A percentile compares a stretch with the other conserved stretches of the same genome.
phyloP scores from a whole-genome alignment of 306 rosid species.

The Benincasa hispida region DNA sequence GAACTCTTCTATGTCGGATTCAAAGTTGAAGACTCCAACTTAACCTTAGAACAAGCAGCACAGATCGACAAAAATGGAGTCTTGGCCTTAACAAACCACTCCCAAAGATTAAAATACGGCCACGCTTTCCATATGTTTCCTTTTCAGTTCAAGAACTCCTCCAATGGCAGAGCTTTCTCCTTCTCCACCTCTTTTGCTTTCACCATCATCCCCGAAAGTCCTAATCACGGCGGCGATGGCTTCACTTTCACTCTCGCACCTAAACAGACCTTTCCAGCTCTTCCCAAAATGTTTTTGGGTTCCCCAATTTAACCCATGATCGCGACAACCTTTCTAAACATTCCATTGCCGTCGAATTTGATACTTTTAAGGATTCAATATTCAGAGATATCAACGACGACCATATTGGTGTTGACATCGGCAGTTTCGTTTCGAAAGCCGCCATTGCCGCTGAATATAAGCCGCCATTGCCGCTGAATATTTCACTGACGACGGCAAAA shows the following conservation, averaged over 20 bases:
- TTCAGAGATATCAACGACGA: not conserved
- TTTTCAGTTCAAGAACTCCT: slow-evolving; percentile 8
- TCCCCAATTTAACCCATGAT: too few species aligned
- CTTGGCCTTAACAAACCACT: not conserved
- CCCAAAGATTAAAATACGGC: not conserved
- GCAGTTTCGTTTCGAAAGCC: not conserved
- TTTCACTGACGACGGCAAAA: not conserved
- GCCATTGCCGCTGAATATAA: too few species aligned
- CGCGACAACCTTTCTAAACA: slow-evolving; percentile 1
- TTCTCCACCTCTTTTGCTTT: slow-evolving; percentile 10
- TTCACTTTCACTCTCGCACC: not conserved
- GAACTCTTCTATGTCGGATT: slow-evolving; percentile 1
- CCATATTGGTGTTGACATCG: slow-evolving; percentile 12
- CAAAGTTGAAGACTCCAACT: not conserved
- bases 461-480: not conserved
- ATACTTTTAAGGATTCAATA: not conserved
- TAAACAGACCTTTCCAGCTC: not conserved
- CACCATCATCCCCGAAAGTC: not conserved
- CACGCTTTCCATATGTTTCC: not conserved
- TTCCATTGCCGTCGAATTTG: slow-evolving; percentile 14
- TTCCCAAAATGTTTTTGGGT: not conserved
- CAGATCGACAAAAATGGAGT: not conserved
- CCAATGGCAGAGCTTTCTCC: not conserved
- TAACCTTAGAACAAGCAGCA: not conserved
- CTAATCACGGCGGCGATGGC: slow-evolving; percentile 3